Evolutionary conservation across 352 stramenopile species (phyloP), one percentile per base, ranked within the genome.

Genomic region (Phytophthora rubi): DNA sequence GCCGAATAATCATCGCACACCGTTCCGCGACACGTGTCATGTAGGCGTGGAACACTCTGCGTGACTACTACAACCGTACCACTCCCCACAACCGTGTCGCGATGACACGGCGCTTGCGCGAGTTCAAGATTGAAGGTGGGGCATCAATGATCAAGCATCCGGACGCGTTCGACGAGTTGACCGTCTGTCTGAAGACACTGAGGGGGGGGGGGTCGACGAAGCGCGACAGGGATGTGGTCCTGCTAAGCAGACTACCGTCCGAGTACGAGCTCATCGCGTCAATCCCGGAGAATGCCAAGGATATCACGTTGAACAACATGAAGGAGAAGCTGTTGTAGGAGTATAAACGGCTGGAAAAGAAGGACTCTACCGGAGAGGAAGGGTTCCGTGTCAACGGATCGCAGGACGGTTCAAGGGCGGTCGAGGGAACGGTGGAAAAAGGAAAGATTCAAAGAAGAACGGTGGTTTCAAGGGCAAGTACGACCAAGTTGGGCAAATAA

Each of bases 71-170:
- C 59, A 77, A 80, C 59, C 52, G 63, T 26, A 52, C 47, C 13
- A 76, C 59, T 26, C 60, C 80, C 12, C 53, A 82, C 45, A 81
- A 82, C 52, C 65, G 65, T 21, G 51, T 77, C 0, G 26, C 48
- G 2, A 44, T 81, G 18, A 77, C 76, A 2, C 16, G 48, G 2
- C 55, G 33, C 4, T 10, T 39, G 33, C 33, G 13, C 8, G 7
- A 39, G 33, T 39, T 39, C 33, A 39, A 39, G 33, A 39, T 58
- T 37, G 49, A 66, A 1, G 23, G 16, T 8, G 35, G 23, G 7
- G 23, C 51, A 7, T 16, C 35, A 0, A 70, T 70, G 23, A 21
- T 47, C 15, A 63, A 55, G 7, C 62, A 79, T 44, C 23, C 77
- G 23, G 66, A 76, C 62, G 49, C 53, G 33, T 73, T 79, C 32